Conservation (phyloP, 2,329 filamentous ascomycete species). For the Claviceps sp. region DNA sequence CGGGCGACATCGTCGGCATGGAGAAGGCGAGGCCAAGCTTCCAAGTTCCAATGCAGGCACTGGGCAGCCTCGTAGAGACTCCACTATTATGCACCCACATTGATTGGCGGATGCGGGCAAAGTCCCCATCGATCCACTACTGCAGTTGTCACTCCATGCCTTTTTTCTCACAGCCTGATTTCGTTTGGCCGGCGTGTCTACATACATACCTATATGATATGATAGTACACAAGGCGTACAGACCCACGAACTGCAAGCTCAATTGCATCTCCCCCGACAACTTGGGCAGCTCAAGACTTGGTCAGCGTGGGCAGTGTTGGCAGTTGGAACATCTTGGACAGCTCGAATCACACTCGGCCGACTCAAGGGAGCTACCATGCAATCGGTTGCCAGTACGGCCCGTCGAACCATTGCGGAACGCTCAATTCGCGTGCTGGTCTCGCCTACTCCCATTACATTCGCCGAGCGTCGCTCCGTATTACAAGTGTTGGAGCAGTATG, state of each 20-base stretch:
- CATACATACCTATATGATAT: too few relatives aligned
- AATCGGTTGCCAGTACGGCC: constrained; percentile 5
- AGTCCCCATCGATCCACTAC: background rate
- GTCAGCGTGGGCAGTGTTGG: too few relatives aligned
- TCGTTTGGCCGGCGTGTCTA: too few relatives aligned
- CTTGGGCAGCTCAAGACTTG: too few relatives aligned
- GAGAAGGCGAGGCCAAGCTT: background rate
- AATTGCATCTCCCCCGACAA: too few relatives aligned
- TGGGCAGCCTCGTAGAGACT: background rate
- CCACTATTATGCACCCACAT: background rate
- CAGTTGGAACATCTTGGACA: too few relatives aligned
- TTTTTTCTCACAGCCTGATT: background rate
- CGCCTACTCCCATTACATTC: constrained; percentile 37
- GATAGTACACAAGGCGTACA: too few relatives aligned
- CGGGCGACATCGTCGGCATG: background rate
- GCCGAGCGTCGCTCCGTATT: constrained; percentile 42
- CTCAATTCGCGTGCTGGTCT: constrained; percentile 36
- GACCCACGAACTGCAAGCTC: too few relatives aligned
- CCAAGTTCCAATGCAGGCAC: background rate
- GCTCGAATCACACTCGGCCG: background rate
- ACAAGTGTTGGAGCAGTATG: constrained; percentile 35
- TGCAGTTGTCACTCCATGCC: background rate
- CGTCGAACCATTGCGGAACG: constrained; percentile 15
- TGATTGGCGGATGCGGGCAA: background rate
- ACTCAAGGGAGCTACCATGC: constrained; percentile 2